Evolutionary conservation across 208 protist species (phyloP).

Genomic region (Naegleria fowleri): DNA sequence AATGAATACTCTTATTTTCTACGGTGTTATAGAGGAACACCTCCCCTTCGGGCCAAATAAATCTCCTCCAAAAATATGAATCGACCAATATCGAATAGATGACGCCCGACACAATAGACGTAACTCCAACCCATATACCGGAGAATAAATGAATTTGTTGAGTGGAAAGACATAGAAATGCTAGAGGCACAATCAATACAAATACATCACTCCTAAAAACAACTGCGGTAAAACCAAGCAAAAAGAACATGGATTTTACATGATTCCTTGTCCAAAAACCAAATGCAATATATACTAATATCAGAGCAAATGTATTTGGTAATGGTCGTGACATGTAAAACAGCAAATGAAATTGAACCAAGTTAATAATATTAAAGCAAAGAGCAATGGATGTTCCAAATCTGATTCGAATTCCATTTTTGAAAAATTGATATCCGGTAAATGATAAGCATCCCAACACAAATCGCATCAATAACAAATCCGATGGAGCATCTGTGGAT

Average conservation of each 20-base stretch:
- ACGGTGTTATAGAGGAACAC: constrained; percentile 81
- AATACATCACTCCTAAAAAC: constrained; percentile 72
- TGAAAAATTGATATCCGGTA: constrained; percentile 17
- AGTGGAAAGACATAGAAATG: constrained; percentile 36
- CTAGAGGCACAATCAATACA: constrained; percentile 55
- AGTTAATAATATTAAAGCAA: constrained; percentile 52
- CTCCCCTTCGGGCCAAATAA: constrained; percentile 77
- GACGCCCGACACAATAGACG: constrained; percentile 16
- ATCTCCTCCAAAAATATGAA: constrained; percentile 65
- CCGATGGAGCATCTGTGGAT: background rate
- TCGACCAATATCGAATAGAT: constrained; percentile 57
- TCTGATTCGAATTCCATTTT: background rate
- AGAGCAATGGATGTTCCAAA: constrained; percentile 17
- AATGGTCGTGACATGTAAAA: constrained; percentile 78
- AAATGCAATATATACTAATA: constrained; percentile 51
- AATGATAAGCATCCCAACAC: constrained; percentile 39
- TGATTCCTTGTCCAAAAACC: constrained; percentile 42
- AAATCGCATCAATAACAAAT: constrained; percentile 34
- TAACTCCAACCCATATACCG: background rate
- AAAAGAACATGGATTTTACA: background rate
- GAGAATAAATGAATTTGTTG: constrained; percentile 19
- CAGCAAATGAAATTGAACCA: constrained; percentile 71
- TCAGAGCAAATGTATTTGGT: constrained; percentile 78
- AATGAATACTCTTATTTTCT: constrained; percentile 67
- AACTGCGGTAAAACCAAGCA: constrained; percentile 48